A percentile compares a stretch with the other conserved stretches of the same genome.
These are phyloP conservation scores for Boletus fagicola DNA, from an alignment of 768 basidiomycete species.

Conservation along the genomic window DNA sequence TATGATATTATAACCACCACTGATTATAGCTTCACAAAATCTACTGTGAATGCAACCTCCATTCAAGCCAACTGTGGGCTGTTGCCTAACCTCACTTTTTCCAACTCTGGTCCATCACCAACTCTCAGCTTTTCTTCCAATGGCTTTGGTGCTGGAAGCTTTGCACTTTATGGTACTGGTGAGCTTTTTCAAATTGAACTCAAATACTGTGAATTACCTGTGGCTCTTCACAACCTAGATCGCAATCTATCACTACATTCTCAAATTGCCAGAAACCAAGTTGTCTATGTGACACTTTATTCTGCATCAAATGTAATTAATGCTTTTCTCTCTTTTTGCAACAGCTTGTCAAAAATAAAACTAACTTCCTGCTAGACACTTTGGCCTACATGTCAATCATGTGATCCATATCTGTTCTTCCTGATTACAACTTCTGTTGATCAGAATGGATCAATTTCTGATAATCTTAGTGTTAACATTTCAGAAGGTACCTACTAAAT, in stretches of 20 bases:
- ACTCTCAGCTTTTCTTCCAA: not conserved
- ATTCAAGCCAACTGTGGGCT: slow-evolving; percentile 9
- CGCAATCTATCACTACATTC: not conserved
- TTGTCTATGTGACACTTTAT: not conserved
- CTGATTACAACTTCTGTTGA: slow-evolving; percentile 11
- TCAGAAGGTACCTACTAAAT: not conserved
- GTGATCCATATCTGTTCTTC: slow-evolving; percentile 8
- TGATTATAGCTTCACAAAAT: not conserved
- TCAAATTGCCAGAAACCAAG: not conserved
- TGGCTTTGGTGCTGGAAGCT: not conserved
- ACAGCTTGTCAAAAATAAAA: not conserved
- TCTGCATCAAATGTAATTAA: not conserved
- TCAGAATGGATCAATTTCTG: not conserved
- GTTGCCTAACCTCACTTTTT: slow-evolving; percentile 6
- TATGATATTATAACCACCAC: slow-evolving; percentile 8
- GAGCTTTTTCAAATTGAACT: not conserved
- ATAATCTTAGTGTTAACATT: not conserved
- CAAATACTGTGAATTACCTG: not conserved
- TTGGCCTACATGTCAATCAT: too few relatives aligned
- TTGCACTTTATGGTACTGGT: not conserved
- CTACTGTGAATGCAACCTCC: slow-evolving; percentile 16
- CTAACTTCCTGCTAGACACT: not conserved
- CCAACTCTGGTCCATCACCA: too few relatives aligned
- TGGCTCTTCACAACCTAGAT: not conserved
- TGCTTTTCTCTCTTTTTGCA: not conserved